These are phyloP conservation scores for Meira nashicola DNA, from an alignment of 1,284 basidiomycete species.

Conservation along the genomic window DNA sequence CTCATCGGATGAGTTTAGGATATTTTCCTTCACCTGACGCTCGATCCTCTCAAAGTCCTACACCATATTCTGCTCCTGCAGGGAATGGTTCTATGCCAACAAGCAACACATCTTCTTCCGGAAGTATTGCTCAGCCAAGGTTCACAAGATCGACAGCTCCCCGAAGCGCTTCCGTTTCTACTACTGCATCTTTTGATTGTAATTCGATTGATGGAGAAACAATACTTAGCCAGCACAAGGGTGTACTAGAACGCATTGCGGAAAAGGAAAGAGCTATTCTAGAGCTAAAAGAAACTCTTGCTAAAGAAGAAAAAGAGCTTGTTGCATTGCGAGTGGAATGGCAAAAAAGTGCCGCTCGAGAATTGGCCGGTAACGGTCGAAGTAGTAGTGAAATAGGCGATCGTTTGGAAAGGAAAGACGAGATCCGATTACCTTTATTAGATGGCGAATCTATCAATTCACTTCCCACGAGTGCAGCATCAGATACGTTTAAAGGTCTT, in stretches of 20 bases:
- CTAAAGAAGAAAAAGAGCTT: slow-evolving; percentile 6
- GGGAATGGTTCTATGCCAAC: not conserved
- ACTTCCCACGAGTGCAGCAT: not conserved
- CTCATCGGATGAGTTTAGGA: not conserved
- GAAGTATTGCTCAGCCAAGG: not conserved
- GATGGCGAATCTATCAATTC: not conserved
- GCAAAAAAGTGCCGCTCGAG: slow-evolving; percentile 1
- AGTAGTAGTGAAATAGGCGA: not conserved
- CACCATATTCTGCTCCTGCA: not conserved
- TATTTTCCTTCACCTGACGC: not conserved
- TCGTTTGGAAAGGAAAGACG: not conserved
- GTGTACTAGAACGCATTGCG: slow-evolving; percentile 4
- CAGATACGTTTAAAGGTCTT: slow-evolving; percentile 5
- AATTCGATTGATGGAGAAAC: not conserved
- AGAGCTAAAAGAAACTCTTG: slow-evolving; percentile 5
- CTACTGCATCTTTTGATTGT: not conserved
- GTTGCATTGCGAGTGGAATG: not conserved
- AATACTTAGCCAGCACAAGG: slow-evolving; percentile 1
- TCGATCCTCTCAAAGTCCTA: not conserved
- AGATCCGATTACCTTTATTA: no score
- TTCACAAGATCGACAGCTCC: not conserved
- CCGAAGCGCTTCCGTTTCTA: not conserved
- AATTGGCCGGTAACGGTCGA: not conserved
- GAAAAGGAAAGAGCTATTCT: slow-evolving; percentile 10
- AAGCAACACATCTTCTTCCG: not conserved